Evolutionary conservation across 2,329 filamentous ascomycete species (phyloP).

Genomic region (Dothideomycetes sp.): DNA sequence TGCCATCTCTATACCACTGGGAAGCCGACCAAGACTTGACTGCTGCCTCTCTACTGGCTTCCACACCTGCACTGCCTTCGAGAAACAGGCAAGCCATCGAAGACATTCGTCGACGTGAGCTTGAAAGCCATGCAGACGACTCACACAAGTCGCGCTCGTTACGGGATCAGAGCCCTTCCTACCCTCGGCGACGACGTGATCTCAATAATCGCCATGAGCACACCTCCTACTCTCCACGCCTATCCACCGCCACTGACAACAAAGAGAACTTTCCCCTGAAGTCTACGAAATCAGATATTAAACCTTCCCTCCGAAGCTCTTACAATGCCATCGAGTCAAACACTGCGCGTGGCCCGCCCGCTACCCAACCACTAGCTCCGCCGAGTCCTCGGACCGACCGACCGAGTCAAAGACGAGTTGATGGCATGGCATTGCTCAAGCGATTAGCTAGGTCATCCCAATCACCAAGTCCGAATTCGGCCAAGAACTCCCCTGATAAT

Average conservation of each 20-base stretch:
- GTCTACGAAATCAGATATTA: background rate
- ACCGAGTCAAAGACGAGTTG: slow-evolving; percentile 22
- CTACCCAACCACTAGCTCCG: background rate
- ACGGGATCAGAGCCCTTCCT: slow-evolving; percentile 3
- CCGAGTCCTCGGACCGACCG: background rate
- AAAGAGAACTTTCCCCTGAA: slow-evolving; percentile 18
- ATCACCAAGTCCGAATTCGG: slow-evolving; percentile 32
- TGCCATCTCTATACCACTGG: no score
- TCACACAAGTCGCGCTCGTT: no score
- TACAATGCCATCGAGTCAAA: slow-evolving; percentile 24
- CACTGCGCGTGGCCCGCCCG: slow-evolving; percentile 6
- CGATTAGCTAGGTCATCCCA: slow-evolving; percentile 35
- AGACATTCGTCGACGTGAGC: slow-evolving; percentile 30
- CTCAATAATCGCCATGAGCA: no score
- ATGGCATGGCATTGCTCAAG: slow-evolving; percentile 35
- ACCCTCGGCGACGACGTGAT: slow-evolving; percentile 3
- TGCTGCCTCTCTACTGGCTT: slow-evolving; percentile 33
- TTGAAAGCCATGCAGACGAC: slow-evolving; percentile 26
- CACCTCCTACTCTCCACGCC: slow-evolving; percentile 10
- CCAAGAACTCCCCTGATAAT: no score
- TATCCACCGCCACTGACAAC: slow-evolving; percentile 15
- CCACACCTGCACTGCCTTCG: slow-evolving; percentile 32
- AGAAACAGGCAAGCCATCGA: slow-evolving; percentile 26
- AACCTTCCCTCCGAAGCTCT: slow-evolving; percentile 10
- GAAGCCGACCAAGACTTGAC: slow-evolving; percentile 33